Evolutionary conservation across 441 rosid species (phyloP), one percentile per base, ranked within the genome.

Genomic region (Metrosideros polymorpha): DNA sequence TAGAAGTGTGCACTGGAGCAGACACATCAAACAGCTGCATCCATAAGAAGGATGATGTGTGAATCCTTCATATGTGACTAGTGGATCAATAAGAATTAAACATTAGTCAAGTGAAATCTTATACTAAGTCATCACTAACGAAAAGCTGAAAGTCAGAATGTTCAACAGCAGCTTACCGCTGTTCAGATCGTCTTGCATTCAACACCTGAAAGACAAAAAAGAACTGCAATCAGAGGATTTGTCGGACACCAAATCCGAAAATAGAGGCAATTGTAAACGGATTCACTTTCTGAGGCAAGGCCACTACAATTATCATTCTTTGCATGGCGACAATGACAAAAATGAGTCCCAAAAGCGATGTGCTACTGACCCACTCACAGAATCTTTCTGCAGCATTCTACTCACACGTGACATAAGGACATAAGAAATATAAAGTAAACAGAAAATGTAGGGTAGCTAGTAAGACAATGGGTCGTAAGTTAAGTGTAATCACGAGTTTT

Each of bases 121-220:
- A 35, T 51, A 32, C 5, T 10, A 83, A 82, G 15, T 27, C 63
- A 52, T 32, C 59, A 52, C 42, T 53, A 53, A 13, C 27, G 5
- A 83, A 83, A 30, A 42, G 54, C n/a, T 14, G 42, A 79, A 52
- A 86, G 84, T 86, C 86, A 55, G 85, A 87, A 87, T 83, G 59
- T 84, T 55, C 49, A 49, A 82, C 83, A 84, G 86, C 84, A 82
- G 84, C 92, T 88, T 54, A 93, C 95, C 92, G 42, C 83, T 83
- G 88, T 86, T 90, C 93, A 24, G 86, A 88, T 88, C 92, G 91
- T 91, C 93, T 89, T 25, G 91, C 89, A 79, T 88, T 92, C 49
- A 86, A 86, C 85, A 54, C 95, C 98, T 96, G 93, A 85, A 90
- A 91, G 39, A 53, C 7, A 29, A 61, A 30, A 89, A 53, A 35